Base-by-base conservation (phyloP, 2,329 filamentous ascomycete genomes). In the Mollisia scopiformis region DNA sequence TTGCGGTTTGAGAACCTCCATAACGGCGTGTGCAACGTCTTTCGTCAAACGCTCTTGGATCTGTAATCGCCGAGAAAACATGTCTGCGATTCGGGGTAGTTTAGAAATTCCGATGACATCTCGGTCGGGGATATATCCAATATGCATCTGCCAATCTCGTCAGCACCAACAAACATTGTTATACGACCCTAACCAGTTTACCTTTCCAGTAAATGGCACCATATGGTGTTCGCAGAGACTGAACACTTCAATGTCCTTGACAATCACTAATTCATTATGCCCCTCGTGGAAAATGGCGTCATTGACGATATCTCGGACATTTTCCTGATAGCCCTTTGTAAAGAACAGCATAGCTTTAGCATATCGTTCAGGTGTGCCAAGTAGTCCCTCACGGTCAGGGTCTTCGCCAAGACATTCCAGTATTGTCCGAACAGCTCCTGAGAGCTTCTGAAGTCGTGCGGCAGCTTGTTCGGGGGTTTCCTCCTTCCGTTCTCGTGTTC, bases 11-110 rank as follows among this genome's bases (percentile, higher is more conserved):
- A 99, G 83, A 13, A 98, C 88, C 72, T 98, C 93, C 74, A 93
- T 93, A 64, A 99, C 89, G 16, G 95, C 94, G 64, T 97, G 86
- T 21, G 95, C 95, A 14, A 99, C 93, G 75, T 99, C 93, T 75
- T 96, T 96, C 25, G 95, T 99, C 33, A 99, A 83, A 33, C 95
- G 89, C 75, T 99, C 95, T 79, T 99, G 95, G 54, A 99, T 94
- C 77, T 99, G 95, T 4, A 99, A 83, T 58, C 95, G 84, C 56
- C 95, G 89, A 51, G 91, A 89, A 78, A 97, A 99, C 92, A 99
- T 96, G 73, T 99, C 93, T 57, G 94, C 95, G 67, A 99, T 94
- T 64, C 95, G 89, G 27, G 94, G 94, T 53, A 99, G 84, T 76
- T 99, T 99, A 31, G 93, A 97, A 55, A 99, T 88, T 53, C 95